These are phyloP conservation scores for Ustilago hordei DNA, from an alignment of 1,284 basidiomycete species.

Conservation along the genomic window DNA sequence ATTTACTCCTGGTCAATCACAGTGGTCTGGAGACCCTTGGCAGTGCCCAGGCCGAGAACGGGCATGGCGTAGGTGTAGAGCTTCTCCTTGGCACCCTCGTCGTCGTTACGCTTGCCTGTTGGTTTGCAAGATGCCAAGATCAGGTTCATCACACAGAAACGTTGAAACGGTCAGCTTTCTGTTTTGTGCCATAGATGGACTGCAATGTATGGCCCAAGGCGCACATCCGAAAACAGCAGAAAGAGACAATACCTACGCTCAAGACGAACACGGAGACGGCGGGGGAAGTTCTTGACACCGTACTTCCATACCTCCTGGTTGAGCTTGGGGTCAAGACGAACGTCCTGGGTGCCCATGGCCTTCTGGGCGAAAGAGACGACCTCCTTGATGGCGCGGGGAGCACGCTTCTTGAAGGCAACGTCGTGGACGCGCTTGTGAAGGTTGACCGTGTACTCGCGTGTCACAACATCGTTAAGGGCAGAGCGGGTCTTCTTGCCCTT, in stretches of 20 bases:
- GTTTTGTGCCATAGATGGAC: background rate
- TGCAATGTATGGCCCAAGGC: background rate
- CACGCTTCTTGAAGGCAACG: conserved; percentile 68
- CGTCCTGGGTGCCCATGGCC: conserved; percentile 69
- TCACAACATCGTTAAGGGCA: conserved; percentile 63
- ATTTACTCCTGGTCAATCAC: conserved; percentile 68
- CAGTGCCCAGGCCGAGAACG: conserved; percentile 67
- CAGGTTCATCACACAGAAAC: background rate
- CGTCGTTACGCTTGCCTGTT: conserved; percentile 68
- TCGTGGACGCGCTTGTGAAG: conserved; percentile 69
- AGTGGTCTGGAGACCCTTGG: conserved; percentile 68
- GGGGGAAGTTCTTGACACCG: conserved; percentile 69
- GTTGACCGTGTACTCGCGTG: conserved; percentile 69
- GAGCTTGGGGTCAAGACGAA: conserved; percentile 69
- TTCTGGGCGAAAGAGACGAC: conserved; percentile 68
- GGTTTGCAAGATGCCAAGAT: background rate
- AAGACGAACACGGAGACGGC: conserved; percentile 66
- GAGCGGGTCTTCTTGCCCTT: conserved; percentile 69
- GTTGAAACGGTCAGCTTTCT: background rate
- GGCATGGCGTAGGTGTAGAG: conserved; percentile 68
- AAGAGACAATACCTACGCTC: conserved; percentile 43
- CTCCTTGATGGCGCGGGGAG: conserved; percentile 68
- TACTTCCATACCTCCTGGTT: conserved; percentile 70
- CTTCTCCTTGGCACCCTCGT: conserved; percentile 70
- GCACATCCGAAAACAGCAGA: background rate